phyloP scores from a whole-genome alignment of 257 asterid genomes.

The Phtheirospermum japonicum region DNA sequence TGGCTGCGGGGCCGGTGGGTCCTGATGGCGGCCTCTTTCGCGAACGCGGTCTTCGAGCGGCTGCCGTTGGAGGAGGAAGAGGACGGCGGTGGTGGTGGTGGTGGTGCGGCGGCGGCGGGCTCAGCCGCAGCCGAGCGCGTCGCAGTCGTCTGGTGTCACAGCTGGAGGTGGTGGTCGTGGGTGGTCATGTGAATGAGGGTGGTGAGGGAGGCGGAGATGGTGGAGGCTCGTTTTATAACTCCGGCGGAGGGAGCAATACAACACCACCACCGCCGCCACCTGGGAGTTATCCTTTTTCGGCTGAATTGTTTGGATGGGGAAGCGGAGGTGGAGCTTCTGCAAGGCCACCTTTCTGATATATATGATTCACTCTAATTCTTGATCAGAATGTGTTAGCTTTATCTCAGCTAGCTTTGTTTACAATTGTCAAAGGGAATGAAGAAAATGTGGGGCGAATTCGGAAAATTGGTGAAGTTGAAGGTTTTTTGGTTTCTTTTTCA shows the following conservation, averaged over 20 bases:
- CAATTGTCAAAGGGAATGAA: too few species aligned
- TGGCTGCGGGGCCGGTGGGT: constrained; percentile 63
- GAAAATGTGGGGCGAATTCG: not conserved
- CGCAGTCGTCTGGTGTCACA: constrained; percentile 60
- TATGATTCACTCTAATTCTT: too few species aligned
- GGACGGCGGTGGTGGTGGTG: constrained; percentile 25
- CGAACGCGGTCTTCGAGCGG: constrained; percentile 68
- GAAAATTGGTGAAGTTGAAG: not conserved
- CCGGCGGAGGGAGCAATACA: constrained; percentile 20
- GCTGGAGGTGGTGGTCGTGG: constrained; percentile 60
- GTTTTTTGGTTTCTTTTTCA: constrained; percentile 18
- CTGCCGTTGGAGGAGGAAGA: constrained; percentile 66
- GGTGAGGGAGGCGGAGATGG: constrained; percentile 30
- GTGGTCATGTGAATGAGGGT: constrained; percentile 34
- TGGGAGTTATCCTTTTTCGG: constrained; percentile 44
- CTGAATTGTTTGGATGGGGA: constrained; percentile 59
- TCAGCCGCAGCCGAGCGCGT: constrained; percentile 49
- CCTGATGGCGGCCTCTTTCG: constrained; percentile 66
- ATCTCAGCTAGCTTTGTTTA: too few species aligned
- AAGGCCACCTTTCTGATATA: constrained; percentile 31
- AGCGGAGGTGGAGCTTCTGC: constrained; percentile 31
- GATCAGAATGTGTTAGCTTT: too few species aligned
- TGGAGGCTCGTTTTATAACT: constrained; percentile 30
- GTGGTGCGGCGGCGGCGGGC: constrained; percentile 5
- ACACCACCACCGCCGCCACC: constrained; percentile 21